Base-by-base conservation (phyloP, 495 filamentous ascomycete species). In the Penicillium waksmanii region DNA sequence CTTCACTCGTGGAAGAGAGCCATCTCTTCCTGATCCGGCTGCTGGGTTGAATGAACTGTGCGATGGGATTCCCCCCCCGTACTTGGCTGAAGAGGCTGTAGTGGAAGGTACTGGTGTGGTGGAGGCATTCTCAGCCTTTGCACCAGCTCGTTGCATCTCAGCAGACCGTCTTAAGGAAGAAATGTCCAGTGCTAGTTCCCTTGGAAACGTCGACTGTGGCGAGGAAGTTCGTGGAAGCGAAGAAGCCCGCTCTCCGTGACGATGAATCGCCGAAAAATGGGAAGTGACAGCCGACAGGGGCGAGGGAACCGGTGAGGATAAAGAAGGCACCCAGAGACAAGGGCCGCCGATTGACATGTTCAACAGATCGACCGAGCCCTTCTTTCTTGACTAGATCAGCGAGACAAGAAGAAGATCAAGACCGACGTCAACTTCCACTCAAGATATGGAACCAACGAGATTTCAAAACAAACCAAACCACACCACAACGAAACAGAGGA, bases 291-390 rank as follows among this genome's bases (percentile, higher is more conserved):
- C 65, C 61, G 75, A 67, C n/a, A 76, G 58, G 60, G 73, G 66
- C 48, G 75, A 73, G 49, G 66, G 64, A 49, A 72, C 61, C 56
- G 73, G 66, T 43, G 75, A 70, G 53, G 74, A 68, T 57, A 78
- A 60, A 35, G 76, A 71, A 48, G 76, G 66, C 58, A 76, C 58
- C 76, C 76, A 78, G 58, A 73, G 70, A 66, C 76, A 78, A 63
- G 74, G 71, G 51, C 76, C 73, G 59, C 70, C 72, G 69, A 75
- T 64, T 69, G 76, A 78, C 76, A 78, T 78, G 69, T 60, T 77
- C 70, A 67, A 31, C 62, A 54, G 34, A 44, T 51, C 55, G 18
- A 31, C 47, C 18, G 23, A 19, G 51, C 51, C 49, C 48, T 31
- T 18, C 15, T 10, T 49, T 40, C n/a, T 54, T 11, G 27, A 42